Evolutionary conservation across 768 basidiomycete genomes (phyloP), one percentile per base, ranked within the genome.

Genomic region (Mrakia frigida): DNA sequence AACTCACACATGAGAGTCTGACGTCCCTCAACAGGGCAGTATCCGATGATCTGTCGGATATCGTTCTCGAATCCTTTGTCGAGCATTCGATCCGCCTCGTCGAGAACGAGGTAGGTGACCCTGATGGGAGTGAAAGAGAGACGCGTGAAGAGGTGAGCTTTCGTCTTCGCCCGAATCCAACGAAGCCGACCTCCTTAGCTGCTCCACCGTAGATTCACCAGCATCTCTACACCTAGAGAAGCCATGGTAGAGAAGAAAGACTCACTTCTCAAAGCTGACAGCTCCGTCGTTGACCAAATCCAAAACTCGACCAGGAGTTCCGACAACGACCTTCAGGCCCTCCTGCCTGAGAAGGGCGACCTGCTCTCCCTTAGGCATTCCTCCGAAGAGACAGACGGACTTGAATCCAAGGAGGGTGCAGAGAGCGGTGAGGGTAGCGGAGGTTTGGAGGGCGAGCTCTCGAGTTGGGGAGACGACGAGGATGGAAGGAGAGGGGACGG

Each of bases 51-150:
- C 77, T 86, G 88, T 72, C 93, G 87, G 77, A 98, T 97, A 82
- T 98, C 97, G 81, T 98, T 97, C 83, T 99, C 97, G 82, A 99
- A 99, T 0, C 96, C 97, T 83, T 91, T 94, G 83, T 98, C 97
- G 70, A 99, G 86, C 96, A 98, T 98, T 70, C 96, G 88, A 84
- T 98, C 96, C 9, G 97, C 97, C 85, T 99, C 97, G 82, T 99
- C 97, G 78, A 99, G 85, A 14, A 98, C 96, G 31, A 98, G 86
- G 84, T 95, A 99, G 60, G 89, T 86, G 21, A 98, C 94, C 39
- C 92, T 93, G 35, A 14, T 2, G 52, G 63, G 46, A 25, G 21
- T 14, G 3, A 46, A 43, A 16, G 39, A 25, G 25, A 39, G 31
- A 65, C 43, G 37, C 28, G 28, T 25, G 14, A 43, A 41, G 25